Evolutionary conservation across 1,284 basidiomycete species (phyloP).

Genomic region (Heterobasidion parviporum): DNA sequence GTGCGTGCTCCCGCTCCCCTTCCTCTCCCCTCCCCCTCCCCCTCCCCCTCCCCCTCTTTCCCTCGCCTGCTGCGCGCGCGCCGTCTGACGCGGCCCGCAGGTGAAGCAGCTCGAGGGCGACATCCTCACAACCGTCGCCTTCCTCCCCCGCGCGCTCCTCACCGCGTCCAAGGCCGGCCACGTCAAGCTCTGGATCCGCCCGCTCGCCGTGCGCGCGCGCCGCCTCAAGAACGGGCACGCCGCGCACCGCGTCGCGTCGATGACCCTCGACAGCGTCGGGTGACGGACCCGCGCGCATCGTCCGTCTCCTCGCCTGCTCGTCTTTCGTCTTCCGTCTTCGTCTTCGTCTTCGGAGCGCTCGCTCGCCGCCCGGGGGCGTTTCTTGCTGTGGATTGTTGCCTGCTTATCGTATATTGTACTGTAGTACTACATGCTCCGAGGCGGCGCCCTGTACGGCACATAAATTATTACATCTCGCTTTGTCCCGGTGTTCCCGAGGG

Average conservation of each 20-base stretch:
- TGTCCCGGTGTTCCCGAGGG: no score
- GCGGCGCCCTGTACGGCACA: no score
- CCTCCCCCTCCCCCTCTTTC: not conserved
- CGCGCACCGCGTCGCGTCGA: not conserved
- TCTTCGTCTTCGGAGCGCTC: no score
- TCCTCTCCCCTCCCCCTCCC: not conserved
- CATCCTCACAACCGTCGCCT: slow-evolving; percentile 60
- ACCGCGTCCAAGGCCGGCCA: slow-evolving; percentile 68
- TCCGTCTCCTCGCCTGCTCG: no score
- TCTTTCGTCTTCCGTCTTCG: no score
- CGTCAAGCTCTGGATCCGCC: slow-evolving; percentile 80
- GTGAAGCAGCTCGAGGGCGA: slow-evolving; percentile 75
- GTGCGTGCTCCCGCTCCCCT: slow-evolving; percentile 37
- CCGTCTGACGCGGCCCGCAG: slow-evolving; percentile 28
- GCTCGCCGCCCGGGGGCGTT: no score
- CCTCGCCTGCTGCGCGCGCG: not conserved
- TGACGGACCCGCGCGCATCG: not conserved
- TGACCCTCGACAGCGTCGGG: not conserved
- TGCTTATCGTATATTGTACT: not conserved
- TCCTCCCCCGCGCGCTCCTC: slow-evolving; percentile 68
- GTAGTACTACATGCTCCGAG: not conserved
- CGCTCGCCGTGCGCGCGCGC: slow-evolving; percentile 38
- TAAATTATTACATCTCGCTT: no score
- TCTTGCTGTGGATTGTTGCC: not conserved
- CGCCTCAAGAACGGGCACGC: slow-evolving; percentile 16